Conservation (phyloP, 148 eudicot genomes). For the Mesembryanthemum crystallinum region DNA sequence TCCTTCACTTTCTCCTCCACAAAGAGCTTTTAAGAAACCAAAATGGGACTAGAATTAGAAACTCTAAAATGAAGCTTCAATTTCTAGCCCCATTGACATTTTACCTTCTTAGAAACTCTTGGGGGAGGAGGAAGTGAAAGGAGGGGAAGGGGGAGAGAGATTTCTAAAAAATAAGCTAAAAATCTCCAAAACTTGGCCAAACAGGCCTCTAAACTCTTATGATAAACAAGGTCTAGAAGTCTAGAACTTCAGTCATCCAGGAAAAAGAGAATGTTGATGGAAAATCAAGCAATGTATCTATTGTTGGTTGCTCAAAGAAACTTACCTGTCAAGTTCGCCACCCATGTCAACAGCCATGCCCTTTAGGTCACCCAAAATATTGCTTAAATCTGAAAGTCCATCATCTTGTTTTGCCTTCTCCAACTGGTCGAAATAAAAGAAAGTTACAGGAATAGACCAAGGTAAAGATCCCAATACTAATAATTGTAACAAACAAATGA, state of each 20-base stretch:
- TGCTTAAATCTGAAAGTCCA: conserved; percentile 60
- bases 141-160: too few species aligned
- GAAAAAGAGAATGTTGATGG: neutral
- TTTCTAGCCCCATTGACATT: too few species aligned
- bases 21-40: too few species aligned
- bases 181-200: too few species aligned
- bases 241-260: neutral
- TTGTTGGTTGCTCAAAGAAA: conserved; percentile 1
- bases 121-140: too few species aligned
- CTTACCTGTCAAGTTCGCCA: conserved; percentile 71
- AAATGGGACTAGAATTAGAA: too few species aligned
- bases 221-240: too few species aligned
- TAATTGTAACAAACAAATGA: neutral
- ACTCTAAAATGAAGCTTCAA: too few species aligned
- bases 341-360: conserved; percentile 96
- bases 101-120: too few species aligned
- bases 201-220: too few species aligned
- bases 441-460: neutral
- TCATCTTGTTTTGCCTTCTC: conserved; percentile 93
- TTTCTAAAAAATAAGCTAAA: too few species aligned
- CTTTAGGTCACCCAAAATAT: conserved; percentile 80
- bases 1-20: too few species aligned
- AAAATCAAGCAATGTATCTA: neutral
- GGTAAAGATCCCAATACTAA: neutral
- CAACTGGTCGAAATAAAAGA: conserved; percentile 34